Evolutionary conservation across 805 yeast genomes (phyloP).

Genomic region (Yarrowia porcina): DNA sequence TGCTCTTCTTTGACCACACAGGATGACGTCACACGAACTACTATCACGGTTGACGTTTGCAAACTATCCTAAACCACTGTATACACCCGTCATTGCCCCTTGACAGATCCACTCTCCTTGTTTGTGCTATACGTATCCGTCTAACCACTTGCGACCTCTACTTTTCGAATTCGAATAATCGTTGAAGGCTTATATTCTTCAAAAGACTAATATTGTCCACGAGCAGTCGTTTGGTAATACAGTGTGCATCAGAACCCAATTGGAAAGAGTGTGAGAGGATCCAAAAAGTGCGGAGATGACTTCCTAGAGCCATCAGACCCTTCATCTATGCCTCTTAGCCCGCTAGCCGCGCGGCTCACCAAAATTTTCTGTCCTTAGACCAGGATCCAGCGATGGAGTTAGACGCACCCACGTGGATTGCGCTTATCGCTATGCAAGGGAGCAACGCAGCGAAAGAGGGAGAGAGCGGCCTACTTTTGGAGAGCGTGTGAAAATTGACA

Average conservation of each 20-base stretch:
- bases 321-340: background rate
- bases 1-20: no score
- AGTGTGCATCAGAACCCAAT: background rate
- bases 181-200: background rate
- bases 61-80: no score
- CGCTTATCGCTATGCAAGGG: slow-evolving; percentile 24
- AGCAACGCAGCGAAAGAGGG: background rate
- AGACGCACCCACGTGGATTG: slow-evolving; percentile 22
- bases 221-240: background rate
- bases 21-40: no score
- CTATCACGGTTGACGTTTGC: no score
- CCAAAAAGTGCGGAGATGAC: background rate
- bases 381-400: background rate
- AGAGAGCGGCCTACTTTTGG: background rate
- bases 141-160: no score
- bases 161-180: background rate
- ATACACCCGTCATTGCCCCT: no score
- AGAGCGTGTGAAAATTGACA: background rate
- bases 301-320: background rate
- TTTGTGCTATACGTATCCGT: no score
- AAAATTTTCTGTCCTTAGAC: background rate
- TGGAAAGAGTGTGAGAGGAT: background rate
- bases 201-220: background rate
- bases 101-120: no score
- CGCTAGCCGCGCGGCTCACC: background rate